Evolutionary conservation across 2,329 filamentous ascomycete species (phyloP).

Genomic region (Pseudocercospora crystallina): DNA sequence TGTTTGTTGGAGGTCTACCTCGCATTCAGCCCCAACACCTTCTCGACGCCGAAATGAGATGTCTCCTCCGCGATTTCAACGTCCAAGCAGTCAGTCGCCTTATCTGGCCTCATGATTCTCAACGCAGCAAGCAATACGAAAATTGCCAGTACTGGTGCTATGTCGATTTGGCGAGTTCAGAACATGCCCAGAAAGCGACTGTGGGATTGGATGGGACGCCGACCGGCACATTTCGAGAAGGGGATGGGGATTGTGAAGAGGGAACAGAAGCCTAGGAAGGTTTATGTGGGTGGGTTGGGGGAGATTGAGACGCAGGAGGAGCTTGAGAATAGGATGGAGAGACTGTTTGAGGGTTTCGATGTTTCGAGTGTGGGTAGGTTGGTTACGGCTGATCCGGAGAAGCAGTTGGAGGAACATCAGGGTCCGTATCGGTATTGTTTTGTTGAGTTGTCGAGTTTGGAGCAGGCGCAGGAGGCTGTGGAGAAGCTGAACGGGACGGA

Average conservation of each 20-base stretch:
- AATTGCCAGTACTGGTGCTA: conserved; percentile 31
- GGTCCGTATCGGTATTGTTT: conserved; percentile 34
- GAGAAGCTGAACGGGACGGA: conserved; percentile 27
- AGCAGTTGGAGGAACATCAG: neutral
- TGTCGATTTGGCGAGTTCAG: conserved; percentile 30
- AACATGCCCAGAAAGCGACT: conserved; percentile 28
- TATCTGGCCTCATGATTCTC: conserved; percentile 22
- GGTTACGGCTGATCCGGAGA: conserved; percentile 23
- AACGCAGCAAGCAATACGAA: neutral
- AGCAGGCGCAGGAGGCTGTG: conserved; percentile 29
- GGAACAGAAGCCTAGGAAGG: conserved; percentile 3
- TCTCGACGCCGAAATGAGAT: conserved; percentile 43
- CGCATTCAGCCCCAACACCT: conserved; percentile 44
- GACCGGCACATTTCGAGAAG: conserved; percentile 12
- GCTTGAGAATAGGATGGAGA: conserved; percentile 43
- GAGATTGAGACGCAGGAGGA: conserved; percentile 43
- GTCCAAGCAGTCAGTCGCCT: conserved; percentile 52
- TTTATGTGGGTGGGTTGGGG: conserved; percentile 49
- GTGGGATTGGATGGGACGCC: conserved; percentile 26
- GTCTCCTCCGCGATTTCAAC: conserved; percentile 46
- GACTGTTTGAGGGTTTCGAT: conserved; percentile 47
- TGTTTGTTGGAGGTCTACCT: conserved; percentile 46
- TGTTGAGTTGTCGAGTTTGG: conserved; percentile 28
- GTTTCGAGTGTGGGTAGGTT: conserved; percentile 52
- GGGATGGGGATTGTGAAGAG: conserved; percentile 6